Conservation (phyloP, 2,329 filamentous ascomycete genomes). For the Septoria petroselini region DNA sequence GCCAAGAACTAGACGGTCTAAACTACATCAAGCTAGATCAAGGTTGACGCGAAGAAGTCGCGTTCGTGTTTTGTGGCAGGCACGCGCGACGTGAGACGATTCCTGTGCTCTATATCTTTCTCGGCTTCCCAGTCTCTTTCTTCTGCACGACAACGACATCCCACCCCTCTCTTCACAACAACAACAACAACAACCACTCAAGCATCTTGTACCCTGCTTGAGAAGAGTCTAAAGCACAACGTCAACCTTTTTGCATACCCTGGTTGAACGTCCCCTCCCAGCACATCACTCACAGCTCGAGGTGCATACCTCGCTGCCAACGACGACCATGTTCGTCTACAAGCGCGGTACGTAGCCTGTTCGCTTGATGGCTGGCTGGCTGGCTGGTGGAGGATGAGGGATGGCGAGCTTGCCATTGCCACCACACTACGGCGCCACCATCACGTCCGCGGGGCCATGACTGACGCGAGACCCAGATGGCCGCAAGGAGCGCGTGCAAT, state of each 20-base stretch:
- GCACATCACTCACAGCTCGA: conserved; percentile 20
- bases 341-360: conserved; percentile 54
- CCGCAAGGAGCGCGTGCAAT: conserved; percentile 99
- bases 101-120: conserved; percentile 20
- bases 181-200: too few relatives aligned
- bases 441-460: neutral
- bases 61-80: conserved; percentile 12
- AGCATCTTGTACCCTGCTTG: conserved; percentile 25
- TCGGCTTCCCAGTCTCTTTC: conserved; percentile 12
- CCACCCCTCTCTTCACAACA: conserved; percentile 3
- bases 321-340: conserved; percentile 57
- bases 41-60: conserved; percentile 4
- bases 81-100: conserved; percentile 1
- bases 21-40: conserved; percentile 2
- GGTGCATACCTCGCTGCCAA: conserved; percentile 29
- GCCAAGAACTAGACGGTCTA: conserved; percentile 11
- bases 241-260: conserved; percentile 10
- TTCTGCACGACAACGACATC: conserved; percentile 21
- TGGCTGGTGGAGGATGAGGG: neutral
- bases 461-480: conserved; percentile 63
- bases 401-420: conserved; percentile 10
- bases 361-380: neutral
- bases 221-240: conserved; percentile 11
- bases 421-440: conserved; percentile 19
- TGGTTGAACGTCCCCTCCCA: conserved; percentile 16